Base-by-base conservation (phyloP, 129 eudicot genomes). In the Tagetes erecta region DNA sequence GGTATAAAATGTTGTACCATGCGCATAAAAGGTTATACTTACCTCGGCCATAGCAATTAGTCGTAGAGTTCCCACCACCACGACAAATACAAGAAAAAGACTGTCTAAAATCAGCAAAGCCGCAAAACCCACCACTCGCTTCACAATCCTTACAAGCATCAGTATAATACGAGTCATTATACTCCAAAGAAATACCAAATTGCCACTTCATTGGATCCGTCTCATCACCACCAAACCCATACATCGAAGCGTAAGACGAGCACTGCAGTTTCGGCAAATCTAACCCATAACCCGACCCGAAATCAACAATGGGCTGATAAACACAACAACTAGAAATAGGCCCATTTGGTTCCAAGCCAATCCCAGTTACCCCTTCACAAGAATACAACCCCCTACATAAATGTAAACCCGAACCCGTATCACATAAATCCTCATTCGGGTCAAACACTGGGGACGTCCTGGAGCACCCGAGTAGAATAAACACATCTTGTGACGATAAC, bases 181-280 rank as follows among this genome's bases (percentile, higher is more conserved):
- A 89, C 44, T 82, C 82, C 86, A 89, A 78, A 12, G 82, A 75
- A 59, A 89, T 80, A 71, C 96, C 91, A 78, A 82, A 89, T n/a
- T 89, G 68, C 91, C 91, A 89, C 66, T 86, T 89, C 91, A 84
- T 84, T 0, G 96, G 96, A 59, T 89, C 82, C 20, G 91, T 89
- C 64, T 86, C 91, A 49, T 84, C 87, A 8, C 96, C 96, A 50
- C 96, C 96, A 64, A 86, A 89, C 45, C 96, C 96, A 36, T 84
- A 84, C 20, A 89, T 70, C 8, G 96, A 81, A 11, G 91, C 80
- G 41, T 86, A 89, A 46, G 96, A 89, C 34, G 96, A 89, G 63
- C 96, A 89, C 36, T 89, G 96, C 7, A 89, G 89, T 75, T 86
- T 89, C 3, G 96, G 91, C 57, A 86, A 83, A 74, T 86, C 89